phyloP scores from a whole-genome alignment of 768 basidiomycete species.

The Naganishia vaughanmartiniae region DNA sequence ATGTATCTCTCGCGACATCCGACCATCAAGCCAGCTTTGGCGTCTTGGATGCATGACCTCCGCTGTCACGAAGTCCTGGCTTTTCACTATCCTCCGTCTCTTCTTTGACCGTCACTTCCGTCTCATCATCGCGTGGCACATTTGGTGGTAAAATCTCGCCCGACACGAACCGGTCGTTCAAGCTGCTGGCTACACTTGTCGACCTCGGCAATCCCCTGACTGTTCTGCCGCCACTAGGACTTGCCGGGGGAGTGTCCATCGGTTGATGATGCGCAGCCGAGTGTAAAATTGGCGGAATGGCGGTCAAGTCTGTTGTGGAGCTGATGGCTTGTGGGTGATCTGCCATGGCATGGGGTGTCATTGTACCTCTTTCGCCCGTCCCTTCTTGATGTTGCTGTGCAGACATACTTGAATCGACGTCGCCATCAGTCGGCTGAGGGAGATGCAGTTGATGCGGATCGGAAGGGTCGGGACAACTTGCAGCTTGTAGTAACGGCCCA shows the following conservation, averaged over 20 bases:
- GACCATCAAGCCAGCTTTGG: conserved; percentile 1
- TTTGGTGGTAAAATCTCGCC: conserved; percentile 12
- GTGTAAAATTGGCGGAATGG: conserved; percentile 8
- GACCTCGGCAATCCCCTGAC: conserved; percentile 22
- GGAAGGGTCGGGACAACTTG: conserved; percentile 11
- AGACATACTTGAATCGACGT: background rate
- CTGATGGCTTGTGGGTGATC: conserved; percentile 47
- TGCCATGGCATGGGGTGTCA: conserved; percentile 49
- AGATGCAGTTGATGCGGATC: conserved; percentile 25
- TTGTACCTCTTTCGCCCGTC: conserved; percentile 46
- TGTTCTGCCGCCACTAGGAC: background rate
- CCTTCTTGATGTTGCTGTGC: conserved; percentile 30
- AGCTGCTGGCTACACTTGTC: conserved; percentile 10
- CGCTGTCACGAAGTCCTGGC: background rate
- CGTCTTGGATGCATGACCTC: background rate
- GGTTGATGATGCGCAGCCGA: background rate
- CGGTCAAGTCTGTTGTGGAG: conserved; percentile 39
- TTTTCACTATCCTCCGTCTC: background rate
- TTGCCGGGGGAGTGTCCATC: conserved; percentile 6
- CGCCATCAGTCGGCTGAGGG: background rate
- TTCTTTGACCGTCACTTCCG: background rate
- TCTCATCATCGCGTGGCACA: background rate
- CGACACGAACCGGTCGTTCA: conserved; percentile 26
- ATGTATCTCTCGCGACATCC: background rate
- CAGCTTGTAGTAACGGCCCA: conserved; percentile 38